Conservation (phyloP, 768 basidiomycete genomes). For the Candolleomyces eurysporus region DNA sequence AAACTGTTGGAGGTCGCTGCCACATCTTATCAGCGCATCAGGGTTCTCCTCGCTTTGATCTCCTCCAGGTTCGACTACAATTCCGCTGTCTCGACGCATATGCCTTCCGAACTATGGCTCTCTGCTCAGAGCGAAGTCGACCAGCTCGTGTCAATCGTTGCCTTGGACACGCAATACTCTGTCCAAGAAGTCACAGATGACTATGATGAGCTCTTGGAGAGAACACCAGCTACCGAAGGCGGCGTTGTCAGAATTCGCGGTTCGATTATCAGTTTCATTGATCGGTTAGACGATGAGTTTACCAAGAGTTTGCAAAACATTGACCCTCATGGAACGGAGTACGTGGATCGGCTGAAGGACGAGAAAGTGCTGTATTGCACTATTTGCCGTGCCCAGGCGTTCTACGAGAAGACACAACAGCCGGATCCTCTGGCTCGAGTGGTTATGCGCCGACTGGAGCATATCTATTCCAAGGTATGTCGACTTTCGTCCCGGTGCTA, state of each 20-base stretch:
- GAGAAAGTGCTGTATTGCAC: conserved; percentile 93
- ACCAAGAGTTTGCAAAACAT: conserved; percentile 96
- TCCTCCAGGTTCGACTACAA: conserved; percentile 98
- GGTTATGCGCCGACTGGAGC: conserved; percentile 93
- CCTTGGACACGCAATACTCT: conserved; percentile 68
- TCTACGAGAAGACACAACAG: conserved; percentile 81
- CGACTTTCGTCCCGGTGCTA: neutral
- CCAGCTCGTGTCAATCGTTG: conserved; percentile 77
- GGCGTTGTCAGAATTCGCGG: conserved; percentile 87
- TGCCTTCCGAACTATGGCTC: conserved; percentile 92
- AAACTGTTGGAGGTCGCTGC: conserved; percentile 81
- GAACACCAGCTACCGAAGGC: conserved; percentile 68
- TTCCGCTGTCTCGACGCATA: conserved; percentile 77
- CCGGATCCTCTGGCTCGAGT: conserved; percentile 82
- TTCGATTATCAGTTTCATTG: conserved; percentile 93
- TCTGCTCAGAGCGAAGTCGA: conserved; percentile 87
- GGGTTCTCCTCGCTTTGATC: conserved; percentile 89
- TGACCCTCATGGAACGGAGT: conserved; percentile 98
- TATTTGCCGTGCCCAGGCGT: conserved; percentile 87
- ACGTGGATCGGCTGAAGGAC: conserved; percentile 94
- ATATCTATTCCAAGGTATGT: conserved; percentile 94
- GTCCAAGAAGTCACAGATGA: conserved; percentile 87
- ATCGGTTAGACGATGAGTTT: conserved; percentile 97
- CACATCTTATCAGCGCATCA: conserved; percentile 90
- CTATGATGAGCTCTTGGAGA: conserved; percentile 88